phyloP scores from a whole-genome alignment of 2,329 filamentous ascomycete species.

The Nigrograna mackinnonii region DNA sequence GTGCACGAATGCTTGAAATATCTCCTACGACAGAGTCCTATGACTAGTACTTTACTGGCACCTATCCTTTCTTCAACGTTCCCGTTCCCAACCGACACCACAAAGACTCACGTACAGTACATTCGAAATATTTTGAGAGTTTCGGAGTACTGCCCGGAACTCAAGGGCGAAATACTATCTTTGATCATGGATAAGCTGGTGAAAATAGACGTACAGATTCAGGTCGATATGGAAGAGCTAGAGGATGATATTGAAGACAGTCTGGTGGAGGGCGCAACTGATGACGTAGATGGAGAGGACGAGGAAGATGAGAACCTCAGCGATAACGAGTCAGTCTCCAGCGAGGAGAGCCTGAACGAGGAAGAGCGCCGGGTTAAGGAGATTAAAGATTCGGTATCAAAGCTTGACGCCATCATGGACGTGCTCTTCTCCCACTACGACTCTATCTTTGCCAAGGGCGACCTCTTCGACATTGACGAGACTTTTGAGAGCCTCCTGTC shows the following conservation, averaged over 20 bases:
- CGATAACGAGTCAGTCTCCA: conserved; percentile 72
- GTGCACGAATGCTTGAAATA: conserved; percentile 77
- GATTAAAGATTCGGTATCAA: conserved; percentile 81
- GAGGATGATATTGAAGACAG: conserved; percentile 84
- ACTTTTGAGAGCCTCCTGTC: conserved; percentile 78
- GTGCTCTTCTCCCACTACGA: conserved; percentile 84
- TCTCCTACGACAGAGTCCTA: conserved; percentile 79
- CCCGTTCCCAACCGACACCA: conserved; percentile 75
- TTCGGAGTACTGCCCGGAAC: conserved; percentile 74
- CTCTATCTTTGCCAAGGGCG: conserved; percentile 70
- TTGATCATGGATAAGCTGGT: conserved; percentile 85
- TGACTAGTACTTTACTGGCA: conserved; percentile 71
- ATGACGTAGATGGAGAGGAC: conserved; percentile 29
- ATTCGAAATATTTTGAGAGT: conserved; percentile 81
- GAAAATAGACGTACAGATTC: conserved; percentile 94
- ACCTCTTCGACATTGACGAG: conserved; percentile 67
- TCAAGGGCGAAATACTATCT: conserved; percentile 79
- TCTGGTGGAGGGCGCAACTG: conserved; percentile 62
- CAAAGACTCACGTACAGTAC: conserved; percentile 82
- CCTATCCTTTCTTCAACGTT: conserved; percentile 70
- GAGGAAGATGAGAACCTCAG: conserved; percentile 59
- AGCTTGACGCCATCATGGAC: conserved; percentile 89
- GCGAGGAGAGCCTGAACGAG: conserved; percentile 64
- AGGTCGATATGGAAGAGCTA: conserved; percentile 88
- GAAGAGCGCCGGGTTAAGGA: conserved; percentile 66